Conservation (phyloP, 1,139 yeast species). For the Geotrichum aggregatum region DNA sequence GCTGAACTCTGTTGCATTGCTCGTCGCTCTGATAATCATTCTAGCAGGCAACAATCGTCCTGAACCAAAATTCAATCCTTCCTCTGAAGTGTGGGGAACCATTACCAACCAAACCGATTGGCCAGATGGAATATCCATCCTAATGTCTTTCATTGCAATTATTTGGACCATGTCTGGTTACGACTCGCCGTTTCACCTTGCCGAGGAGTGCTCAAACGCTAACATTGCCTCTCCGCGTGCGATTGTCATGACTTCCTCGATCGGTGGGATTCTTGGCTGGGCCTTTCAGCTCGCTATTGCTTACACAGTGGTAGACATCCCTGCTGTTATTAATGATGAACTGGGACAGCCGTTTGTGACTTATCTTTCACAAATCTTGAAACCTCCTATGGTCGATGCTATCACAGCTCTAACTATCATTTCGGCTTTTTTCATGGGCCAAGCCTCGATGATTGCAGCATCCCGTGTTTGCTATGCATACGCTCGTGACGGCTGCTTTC, state of each 20-base stretch:
- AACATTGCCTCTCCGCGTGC: conserved; percentile 63
- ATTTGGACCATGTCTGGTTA: conserved; percentile 78
- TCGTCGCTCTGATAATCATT: conserved; percentile 54
- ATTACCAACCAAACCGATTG: conserved; percentile 61
- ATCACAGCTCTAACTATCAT: conserved; percentile 59
- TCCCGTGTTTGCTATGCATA: conserved; percentile 67
- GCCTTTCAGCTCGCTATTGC: conserved; percentile 62
- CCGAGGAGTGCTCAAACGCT: conserved; percentile 70
- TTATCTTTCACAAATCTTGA: conserved; percentile 51
- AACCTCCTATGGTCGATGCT: conserved; percentile 46
- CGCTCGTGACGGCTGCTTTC: conserved; percentile 68
- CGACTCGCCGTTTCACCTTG: conserved; percentile 68
- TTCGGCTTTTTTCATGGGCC: conserved; percentile 63
- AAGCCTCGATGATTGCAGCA: conserved; percentile 66
- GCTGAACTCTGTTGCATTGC: conserved; percentile 48
- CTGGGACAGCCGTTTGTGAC: conserved; percentile 63
- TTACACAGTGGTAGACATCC: conserved; percentile 56
- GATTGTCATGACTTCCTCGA: conserved; percentile 57
- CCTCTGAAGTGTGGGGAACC: conserved; percentile 51
- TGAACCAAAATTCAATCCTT: conserved; percentile 50
- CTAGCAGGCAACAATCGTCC: conserved; percentile 50
- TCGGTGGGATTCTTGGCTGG: conserved; percentile 62
- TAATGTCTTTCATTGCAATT: conserved; percentile 60
- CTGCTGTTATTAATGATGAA: conserved; percentile 49
- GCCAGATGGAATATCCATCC: conserved; percentile 60